Conservation (phyloP, 2,329 filamentous ascomycete species). For the Simplicillium sp. region DNA sequence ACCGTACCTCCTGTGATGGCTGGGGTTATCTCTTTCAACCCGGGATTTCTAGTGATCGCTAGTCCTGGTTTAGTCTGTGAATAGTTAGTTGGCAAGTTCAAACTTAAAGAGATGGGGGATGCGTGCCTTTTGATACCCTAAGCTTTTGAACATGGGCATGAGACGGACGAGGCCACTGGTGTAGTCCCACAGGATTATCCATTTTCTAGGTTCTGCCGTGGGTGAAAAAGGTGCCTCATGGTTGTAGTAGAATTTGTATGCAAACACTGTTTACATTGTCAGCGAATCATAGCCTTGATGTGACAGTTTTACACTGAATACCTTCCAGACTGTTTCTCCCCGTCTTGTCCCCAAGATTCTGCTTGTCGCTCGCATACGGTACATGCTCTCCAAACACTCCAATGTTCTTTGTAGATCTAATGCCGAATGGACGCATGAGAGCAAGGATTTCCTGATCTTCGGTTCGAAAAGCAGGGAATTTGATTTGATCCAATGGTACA, state of each 20-base stretch:
- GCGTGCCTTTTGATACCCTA: constrained; percentile 74
- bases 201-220: constrained; percentile 56
- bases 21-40: constrained; percentile 80
- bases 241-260: constrained; percentile 61
- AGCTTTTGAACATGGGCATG: constrained; percentile 90
- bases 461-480: no score
- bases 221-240: constrained; percentile 17
- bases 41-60: constrained; percentile 67
- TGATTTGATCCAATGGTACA: no score
- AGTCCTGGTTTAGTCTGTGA: constrained; percentile 77
- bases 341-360: constrained; percentile 77
- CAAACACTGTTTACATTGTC: constrained; percentile 50
- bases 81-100: background rate
- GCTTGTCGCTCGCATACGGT: constrained; percentile 92
- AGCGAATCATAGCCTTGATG: constrained; percentile 3
- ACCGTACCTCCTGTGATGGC: constrained; percentile 92
- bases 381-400: constrained; percentile 62
- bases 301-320: constrained; percentile 33
- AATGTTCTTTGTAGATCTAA: constrained; percentile 29
- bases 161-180: constrained; percentile 88
- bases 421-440: no score
- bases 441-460: no score
- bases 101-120: background rate
- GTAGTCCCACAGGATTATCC: constrained; percentile 93
- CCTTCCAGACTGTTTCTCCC: constrained; percentile 84